Conservation (phyloP, 192 early-diverging fungal species). For the Piromyces finnis region DNA sequence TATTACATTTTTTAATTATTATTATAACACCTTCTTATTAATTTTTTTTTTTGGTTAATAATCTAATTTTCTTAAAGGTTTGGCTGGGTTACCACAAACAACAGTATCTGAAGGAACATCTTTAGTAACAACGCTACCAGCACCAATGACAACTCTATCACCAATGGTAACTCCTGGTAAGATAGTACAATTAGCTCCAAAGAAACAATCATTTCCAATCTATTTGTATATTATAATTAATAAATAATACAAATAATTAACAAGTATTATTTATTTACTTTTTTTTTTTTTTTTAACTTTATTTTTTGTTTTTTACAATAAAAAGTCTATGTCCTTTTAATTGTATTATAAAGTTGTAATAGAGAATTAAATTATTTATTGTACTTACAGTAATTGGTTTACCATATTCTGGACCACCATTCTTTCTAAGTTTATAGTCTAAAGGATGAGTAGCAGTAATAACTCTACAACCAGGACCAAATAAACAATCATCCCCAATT, state of each 20-base stretch:
- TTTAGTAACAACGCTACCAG: neutral
- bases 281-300: neutral
- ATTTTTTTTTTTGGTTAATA: too few species aligned
- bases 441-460: neutral
- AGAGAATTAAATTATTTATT: too few species aligned
- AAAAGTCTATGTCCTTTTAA: neutral
- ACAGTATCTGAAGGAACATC: neutral
- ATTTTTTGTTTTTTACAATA: neutral
- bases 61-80: neutral
- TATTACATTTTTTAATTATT: too few species aligned
- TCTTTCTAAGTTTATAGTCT: neutral
- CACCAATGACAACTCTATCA: neutral
- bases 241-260: too few species aligned
- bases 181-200: neutral
- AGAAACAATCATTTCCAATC: neutral
- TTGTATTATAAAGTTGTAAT: too few species aligned
- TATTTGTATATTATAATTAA: neutral
- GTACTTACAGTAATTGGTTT: neutral
- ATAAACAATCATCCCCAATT: neutral
- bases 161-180: neutral
- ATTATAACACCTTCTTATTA: too few species aligned
- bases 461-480: neutral
- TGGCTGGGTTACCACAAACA: neutral
- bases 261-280: too few species aligned
- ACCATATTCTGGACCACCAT: neutral